These are phyloP conservation scores for Coemansia sp. DNA, from an alignment of 192 early-diverging fungal genomes.

Conservation along the genomic window DNA sequence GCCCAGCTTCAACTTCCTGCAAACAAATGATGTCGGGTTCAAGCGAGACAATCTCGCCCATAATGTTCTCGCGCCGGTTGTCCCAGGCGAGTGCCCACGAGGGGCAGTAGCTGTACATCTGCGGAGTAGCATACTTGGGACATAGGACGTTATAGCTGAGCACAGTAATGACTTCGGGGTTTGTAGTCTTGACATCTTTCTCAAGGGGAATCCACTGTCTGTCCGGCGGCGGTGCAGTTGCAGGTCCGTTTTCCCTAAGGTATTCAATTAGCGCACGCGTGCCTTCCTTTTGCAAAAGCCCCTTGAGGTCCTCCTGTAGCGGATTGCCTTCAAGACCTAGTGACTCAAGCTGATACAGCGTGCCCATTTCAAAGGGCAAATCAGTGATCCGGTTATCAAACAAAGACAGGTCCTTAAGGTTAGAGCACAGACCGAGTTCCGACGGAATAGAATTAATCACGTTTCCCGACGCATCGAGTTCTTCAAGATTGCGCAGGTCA, in stretches of 20 bases:
- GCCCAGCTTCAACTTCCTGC: slow-evolving; percentile 88
- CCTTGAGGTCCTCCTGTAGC: slow-evolving; percentile 74
- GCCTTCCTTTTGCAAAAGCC: slow-evolving; percentile 83
- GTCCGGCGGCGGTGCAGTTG: slow-evolving; percentile 73
- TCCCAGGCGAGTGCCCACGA: slow-evolving; percentile 94
- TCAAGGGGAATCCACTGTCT: slow-evolving; percentile 90
- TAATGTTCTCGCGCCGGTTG: slow-evolving; percentile 84
- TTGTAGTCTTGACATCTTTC: slow-evolving; percentile 61
- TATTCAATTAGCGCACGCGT: slow-evolving; percentile 78
- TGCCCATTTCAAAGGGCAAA: slow-evolving; percentile 86
- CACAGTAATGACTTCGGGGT: slow-evolving; percentile 78
- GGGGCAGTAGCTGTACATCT: slow-evolving; percentile 90
- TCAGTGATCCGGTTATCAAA: slow-evolving; percentile 90
- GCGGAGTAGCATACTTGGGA: slow-evolving; percentile 84
- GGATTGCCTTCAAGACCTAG: slow-evolving; percentile 97
- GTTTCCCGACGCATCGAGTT: slow-evolving; percentile 90
- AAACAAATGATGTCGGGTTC: slow-evolving; percentile 91
- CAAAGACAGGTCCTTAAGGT: slow-evolving; percentile 76
- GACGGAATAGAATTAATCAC: slow-evolving; percentile 76
- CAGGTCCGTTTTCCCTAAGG: slow-evolving; percentile 82
- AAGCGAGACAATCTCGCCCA: slow-evolving; percentile 81
- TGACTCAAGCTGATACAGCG: slow-evolving; percentile 82
- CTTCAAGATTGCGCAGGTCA: slow-evolving; percentile 62
- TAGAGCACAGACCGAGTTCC: slow-evolving; percentile 82
- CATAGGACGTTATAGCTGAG: slow-evolving; percentile 92